Evolutionary conservation across 1,139 yeast species (phyloP).

Genomic region (Petasospora fabianii): DNA sequence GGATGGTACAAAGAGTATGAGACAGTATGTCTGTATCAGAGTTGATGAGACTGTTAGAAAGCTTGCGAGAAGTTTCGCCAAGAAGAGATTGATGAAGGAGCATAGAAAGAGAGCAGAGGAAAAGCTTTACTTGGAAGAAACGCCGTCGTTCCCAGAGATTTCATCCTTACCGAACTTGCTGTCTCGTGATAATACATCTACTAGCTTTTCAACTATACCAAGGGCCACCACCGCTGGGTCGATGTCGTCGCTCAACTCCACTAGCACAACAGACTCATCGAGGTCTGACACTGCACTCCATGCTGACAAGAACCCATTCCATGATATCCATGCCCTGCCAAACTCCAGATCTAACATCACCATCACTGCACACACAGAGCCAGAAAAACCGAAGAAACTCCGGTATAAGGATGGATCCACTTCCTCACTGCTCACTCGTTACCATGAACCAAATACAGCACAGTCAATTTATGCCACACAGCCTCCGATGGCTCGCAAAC

Average conservation of each 20-base stretch:
- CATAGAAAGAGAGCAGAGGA: slow-evolving; percentile 4
- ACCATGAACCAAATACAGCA: slow-evolving; percentile 4
- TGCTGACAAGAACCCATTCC: slow-evolving; percentile 6
- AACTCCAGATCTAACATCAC: neutral
- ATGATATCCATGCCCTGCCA: neutral
- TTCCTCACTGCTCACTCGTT: slow-evolving; percentile 6
- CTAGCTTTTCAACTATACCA: slow-evolving; percentile 4
- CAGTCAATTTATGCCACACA: slow-evolving; percentile 1
- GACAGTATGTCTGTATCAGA: slow-evolving; percentile 54
- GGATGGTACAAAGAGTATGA: slow-evolving; percentile 40
- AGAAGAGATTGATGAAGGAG: slow-evolving; percentile 16
- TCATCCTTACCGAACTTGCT: slow-evolving; percentile 1
- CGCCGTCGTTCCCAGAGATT: slow-evolving; percentile 17
- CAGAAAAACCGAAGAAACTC: slow-evolving; percentile 11
- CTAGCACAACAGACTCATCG: slow-evolving; percentile 2
- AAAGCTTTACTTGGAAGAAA: slow-evolving; percentile 8
- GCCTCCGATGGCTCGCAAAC: neutral
- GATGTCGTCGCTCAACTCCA: slow-evolving; percentile 2
- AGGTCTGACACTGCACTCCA: neutral
- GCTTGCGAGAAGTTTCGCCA: slow-evolving; percentile 26
- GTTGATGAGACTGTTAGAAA: slow-evolving; percentile 53
- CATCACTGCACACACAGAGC: neutral
- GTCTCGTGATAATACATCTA: neutral
- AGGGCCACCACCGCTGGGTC: slow-evolving; percentile 7
- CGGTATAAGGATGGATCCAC: slow-evolving; percentile 12